Evolutionary conservation across 371 early-diverging fungal genomes (phyloP), one percentile per base, ranked within the genome.

Genomic region (Entomophthora muscae): DNA sequence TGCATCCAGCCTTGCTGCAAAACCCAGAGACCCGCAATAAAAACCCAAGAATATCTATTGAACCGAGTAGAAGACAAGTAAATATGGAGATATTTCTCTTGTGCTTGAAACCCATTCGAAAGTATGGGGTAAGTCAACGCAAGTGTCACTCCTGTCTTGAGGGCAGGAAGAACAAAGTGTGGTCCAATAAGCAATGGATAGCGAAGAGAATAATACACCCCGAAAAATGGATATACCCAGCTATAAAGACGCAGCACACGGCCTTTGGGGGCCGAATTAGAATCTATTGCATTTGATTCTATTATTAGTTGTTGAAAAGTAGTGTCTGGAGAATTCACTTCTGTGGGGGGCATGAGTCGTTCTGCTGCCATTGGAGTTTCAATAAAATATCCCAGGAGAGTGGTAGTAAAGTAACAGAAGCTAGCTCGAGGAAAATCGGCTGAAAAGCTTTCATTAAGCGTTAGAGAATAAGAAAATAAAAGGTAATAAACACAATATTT

Each of bases 201-300:
- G 7, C 56, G 22, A 7, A 55, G 28, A 26, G 56, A 24, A 27
- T 55, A 55, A 55, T 55, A 55, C 24, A 55, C 12, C 24, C 56
- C 56, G n/a, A 24, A 55, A 27, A 55, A 55, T 22, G 56, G 56
- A 55, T 55, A 55, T 26, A 55, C 22, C 56, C 56, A 22, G 12
- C 56, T 26, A 27, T 55, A 55, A 12, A 55, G 22, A 13, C 56
- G 22, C 5, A 42, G 42, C 17, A 42, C 42, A 17, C 42, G 42
- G 42, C 42, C 42, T 42, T 17, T 17, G 5, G 42, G 17, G 5
- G 42, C 42, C 17, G 42, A 5, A 10, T 10, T 42, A 42, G 42
- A 17, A 5, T 42, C 17, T 10, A 42, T 42, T 17, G 42, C 42
- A n/a, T n/a, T n/a, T n/a, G n/a, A n/a, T n/a, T n/a, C n/a, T n/a